Conservation (phyloP, 116 monocot genomes). For the Cymodocea nodosa region DNA sequence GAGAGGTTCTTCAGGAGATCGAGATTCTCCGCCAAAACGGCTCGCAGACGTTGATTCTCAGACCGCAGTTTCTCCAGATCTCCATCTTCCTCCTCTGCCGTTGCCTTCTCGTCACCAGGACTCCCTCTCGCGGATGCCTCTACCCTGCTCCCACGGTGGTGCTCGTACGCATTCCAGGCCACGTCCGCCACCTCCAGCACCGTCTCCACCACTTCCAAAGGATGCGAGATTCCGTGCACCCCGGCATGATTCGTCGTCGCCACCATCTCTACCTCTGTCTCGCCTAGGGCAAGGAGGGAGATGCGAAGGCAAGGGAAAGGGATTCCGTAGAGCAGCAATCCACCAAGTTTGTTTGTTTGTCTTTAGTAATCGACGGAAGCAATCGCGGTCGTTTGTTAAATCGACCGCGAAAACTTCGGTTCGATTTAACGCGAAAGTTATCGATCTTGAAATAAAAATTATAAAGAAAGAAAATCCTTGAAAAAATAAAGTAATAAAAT, state of each 20-base stretch:
- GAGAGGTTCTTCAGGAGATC: constrained; percentile 12
- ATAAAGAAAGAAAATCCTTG: too few species aligned
- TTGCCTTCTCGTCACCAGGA: neutral
- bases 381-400: too few species aligned
- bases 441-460: too few species aligned
- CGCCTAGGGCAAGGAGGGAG: too few species aligned
- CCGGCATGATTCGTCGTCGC: neutral
- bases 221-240: constrained; percentile 36
- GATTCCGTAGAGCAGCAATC: too few species aligned
- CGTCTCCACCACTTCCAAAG: constrained; percentile 68
- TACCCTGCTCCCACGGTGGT: constrained; percentile 16
- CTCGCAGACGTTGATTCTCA: constrained; percentile 25
- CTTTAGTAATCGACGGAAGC: too few species aligned
- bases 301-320: too few species aligned
- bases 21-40: constrained; percentile 20
- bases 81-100: constrained; percentile 8
- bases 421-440: too few species aligned
- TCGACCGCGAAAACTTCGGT: too few species aligned
- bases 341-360: too few species aligned
- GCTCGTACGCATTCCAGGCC: constrained; percentile 71
- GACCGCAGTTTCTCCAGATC: constrained; percentile 11
- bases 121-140: constrained; percentile 1
- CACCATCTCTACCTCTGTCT: constrained; percentile 10
- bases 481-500: too few species aligned
- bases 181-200: constrained; percentile 85